Conservation (phyloP, 495 filamentous ascomycete species). For the Wilcoxina mikolae region DNA sequence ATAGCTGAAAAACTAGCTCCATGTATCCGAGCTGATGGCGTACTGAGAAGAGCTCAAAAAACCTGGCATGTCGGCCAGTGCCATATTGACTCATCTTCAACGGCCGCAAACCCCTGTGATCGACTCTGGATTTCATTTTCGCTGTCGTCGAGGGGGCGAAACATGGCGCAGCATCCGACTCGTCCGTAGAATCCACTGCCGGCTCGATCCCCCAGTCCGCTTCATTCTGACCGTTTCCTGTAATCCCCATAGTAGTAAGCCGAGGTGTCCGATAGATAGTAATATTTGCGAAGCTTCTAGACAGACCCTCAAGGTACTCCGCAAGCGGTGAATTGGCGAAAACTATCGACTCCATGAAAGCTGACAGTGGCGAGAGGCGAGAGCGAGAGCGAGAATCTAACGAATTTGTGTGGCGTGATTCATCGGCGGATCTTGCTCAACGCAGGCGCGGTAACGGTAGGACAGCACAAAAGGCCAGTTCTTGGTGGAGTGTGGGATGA, state of each 20-base stretch:
- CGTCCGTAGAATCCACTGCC: conserved; percentile 12
- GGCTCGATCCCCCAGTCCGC: conserved; percentile 34
- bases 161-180: conserved; percentile 11
- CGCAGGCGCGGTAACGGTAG: neutral
- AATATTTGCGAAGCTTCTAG: neutral
- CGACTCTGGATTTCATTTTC: conserved; percentile 28
- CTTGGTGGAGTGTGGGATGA: neutral
- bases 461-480: neutral
- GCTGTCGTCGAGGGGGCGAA: conserved; percentile 29
- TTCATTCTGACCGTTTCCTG: conserved; percentile 38
- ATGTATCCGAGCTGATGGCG: conserved; percentile 16
- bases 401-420: conserved; percentile 1
- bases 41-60: conserved; percentile 28
- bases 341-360: conserved; percentile 80
- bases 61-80: conserved; percentile 16
- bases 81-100: conserved; percentile 19
- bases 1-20: conserved; percentile 17
- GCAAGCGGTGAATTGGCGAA: conserved; percentile 83
- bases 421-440: conserved; percentile 7
- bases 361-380: conserved; percentile 9
- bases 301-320: conserved; percentile 79
- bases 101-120: conserved; percentile 12
- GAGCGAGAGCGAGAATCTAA: conserved; percentile 7
- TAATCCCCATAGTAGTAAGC: conserved; percentile 14
- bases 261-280: neutral